A percentile compares a stretch with the other conserved stretches of the same genome.
phyloP scores from a whole-genome alignment of 176 grass and related monocot species.

The Phoenix roebelenii region DNA sequence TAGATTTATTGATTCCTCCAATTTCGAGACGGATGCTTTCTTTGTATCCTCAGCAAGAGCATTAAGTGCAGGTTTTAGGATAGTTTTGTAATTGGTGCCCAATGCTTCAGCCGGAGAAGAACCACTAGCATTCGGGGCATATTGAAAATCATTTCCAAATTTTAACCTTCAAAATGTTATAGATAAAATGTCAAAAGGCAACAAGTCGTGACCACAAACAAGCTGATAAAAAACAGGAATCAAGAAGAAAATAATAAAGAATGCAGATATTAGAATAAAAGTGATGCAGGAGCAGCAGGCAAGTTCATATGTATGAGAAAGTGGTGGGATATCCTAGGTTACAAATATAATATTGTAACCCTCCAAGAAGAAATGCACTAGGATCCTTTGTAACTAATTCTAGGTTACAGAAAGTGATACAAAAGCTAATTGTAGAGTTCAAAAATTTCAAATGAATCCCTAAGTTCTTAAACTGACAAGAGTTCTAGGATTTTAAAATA shows the following conservation, averaged over 20 bases:
- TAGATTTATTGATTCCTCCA: conserved; percentile 40
- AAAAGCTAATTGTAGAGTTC: no score
- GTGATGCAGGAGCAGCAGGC: conserved; percentile 13
- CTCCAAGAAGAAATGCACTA: no score
- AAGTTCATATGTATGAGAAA: not conserved
- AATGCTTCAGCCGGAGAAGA: conserved; percentile 53
- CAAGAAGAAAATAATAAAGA: not conserved
- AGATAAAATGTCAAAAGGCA: no score
- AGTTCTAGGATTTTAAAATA: no score
- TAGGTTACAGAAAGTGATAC: no score
- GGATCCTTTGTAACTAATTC: no score
- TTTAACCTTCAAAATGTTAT: conserved; percentile 53
- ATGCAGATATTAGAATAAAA: conserved; percentile 2
- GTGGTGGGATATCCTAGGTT: no score
- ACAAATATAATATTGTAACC: no score
- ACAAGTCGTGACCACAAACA: no score
- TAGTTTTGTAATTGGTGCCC: conserved; percentile 49
- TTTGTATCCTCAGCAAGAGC: conserved; percentile 47
- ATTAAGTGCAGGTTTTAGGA: conserved; percentile 53
- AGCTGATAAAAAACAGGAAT: no score
- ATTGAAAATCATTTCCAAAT: conserved; percentile 60
- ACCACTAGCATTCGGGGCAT: conserved; percentile 55
- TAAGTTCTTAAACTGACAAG: no score
- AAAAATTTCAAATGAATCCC: no score
- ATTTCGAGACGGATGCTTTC: conserved; percentile 38